These are phyloP conservation scores for Skeletonema potamos DNA, from an alignment of 108 stramenopile species.

Conservation along the genomic window DNA sequence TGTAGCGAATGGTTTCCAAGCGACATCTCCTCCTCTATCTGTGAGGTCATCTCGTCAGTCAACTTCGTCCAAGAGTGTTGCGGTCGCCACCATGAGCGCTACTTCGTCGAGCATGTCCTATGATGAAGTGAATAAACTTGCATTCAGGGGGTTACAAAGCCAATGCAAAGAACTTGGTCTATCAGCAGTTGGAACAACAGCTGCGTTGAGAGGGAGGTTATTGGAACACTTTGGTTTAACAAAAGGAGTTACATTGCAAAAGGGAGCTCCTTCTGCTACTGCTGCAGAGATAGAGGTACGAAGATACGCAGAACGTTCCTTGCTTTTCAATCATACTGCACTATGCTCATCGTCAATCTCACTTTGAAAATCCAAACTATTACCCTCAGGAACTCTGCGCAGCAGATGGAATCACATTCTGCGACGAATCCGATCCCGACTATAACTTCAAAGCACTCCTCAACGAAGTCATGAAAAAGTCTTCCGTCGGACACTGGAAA, in stretches of 20 bases:
- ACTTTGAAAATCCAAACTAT: not conserved
- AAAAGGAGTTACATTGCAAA: conserved; percentile 36
- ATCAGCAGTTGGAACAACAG: conserved; percentile 65
- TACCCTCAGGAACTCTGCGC: conserved; percentile 36
- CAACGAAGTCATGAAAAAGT: conserved; percentile 48
- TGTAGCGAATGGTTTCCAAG: not conserved
- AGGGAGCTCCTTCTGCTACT: conserved; percentile 17
- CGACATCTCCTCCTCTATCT: not conserved
- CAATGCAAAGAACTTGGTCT: conserved; percentile 61
- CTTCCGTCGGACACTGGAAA: conserved; percentile 84
- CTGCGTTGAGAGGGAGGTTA: conserved; percentile 57
- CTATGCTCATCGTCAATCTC: not conserved
- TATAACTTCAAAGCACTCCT: conserved; percentile 73
- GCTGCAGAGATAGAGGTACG: conserved; percentile 38
- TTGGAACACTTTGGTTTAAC: conserved; percentile 46
- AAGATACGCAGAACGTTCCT: not conserved
- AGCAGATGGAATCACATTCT: conserved; percentile 60
- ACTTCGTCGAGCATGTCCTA: conserved; percentile 6
- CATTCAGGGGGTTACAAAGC: conserved; percentile 65
- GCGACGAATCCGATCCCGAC: conserved; percentile 75
- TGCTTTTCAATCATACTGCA: not conserved
- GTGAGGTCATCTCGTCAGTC: not conserved
- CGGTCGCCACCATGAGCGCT: not conserved
- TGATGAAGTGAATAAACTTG: conserved; percentile 50
- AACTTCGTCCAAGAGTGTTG: not conserved